phyloP scores from a whole-genome alignment of 768 basidiomycete genomes.

The Tulasnella sp. region DNA sequence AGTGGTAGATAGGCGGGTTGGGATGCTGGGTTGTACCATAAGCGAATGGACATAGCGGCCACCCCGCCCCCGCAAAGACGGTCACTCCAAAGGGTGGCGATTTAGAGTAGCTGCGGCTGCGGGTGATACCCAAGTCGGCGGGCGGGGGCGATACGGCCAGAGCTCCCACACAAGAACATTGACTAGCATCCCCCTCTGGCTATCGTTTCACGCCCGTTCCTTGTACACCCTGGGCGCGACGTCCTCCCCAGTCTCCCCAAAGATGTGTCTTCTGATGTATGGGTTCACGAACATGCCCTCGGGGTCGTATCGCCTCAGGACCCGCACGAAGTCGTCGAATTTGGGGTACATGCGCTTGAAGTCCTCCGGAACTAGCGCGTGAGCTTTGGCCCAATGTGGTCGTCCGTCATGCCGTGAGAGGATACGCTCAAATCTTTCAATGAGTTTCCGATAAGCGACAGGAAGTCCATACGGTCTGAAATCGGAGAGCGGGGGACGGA shows the following conservation, averaged over 20 bases:
- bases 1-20: too few species aligned
- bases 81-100: too few species aligned
- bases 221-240: slow-evolving; percentile 42
- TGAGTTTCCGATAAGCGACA: slow-evolving; percentile 70
- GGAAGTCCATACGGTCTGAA: slow-evolving; percentile 73
- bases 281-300: slow-evolving; percentile 67
- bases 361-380: slow-evolving; percentile 51
- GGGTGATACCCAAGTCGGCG: too few species aligned
- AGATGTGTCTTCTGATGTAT: slow-evolving; percentile 80
- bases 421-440: slow-evolving; percentile 65
- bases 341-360: slow-evolving; percentile 65
- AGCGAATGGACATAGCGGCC: too few species aligned
- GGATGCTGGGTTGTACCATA: too few species aligned
- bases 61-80: too few species aligned
- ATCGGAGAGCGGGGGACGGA: neutral
- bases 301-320: slow-evolving; percentile 59
- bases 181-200: too few species aligned
- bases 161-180: too few species aligned
- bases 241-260: slow-evolving; percentile 38
- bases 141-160: too few species aligned
- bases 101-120: too few species aligned
- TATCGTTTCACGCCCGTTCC: neutral
- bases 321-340: slow-evolving; percentile 63
- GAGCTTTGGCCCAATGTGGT: slow-evolving; percentile 96
- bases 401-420: slow-evolving; percentile 59